Conservation (phyloP, 1,284 basidiomycete genomes). For the Trametes polyzona region DNA sequence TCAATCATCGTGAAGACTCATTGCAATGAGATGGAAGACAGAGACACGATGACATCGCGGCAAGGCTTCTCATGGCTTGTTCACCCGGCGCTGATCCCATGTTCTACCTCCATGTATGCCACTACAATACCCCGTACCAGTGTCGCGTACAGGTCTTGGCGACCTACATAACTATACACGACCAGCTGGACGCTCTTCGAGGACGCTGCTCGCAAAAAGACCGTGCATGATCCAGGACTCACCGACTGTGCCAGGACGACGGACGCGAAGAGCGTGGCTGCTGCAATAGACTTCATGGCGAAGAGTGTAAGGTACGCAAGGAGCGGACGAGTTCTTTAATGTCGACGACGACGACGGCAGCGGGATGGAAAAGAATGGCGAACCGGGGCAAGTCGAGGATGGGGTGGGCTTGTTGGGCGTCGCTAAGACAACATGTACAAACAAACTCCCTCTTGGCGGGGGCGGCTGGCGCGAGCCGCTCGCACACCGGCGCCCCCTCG, state of each 20-base stretch:
- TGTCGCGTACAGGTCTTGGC: no score
- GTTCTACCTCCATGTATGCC: no score
- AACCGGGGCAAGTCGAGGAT: conserved; percentile 17
- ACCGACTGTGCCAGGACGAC: conserved; percentile 51
- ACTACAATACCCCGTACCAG: no score
- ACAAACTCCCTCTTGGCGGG: conserved; percentile 15
- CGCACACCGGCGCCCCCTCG: conserved; percentile 1
- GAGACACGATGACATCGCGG: no score
- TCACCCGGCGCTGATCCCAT: no score
- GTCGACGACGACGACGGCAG: conserved; percentile 46
- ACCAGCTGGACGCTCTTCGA: no score
- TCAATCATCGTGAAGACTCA: background rate
- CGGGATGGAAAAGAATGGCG: conserved; percentile 28
- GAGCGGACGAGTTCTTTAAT: conserved; percentile 54
- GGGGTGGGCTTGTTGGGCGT: conserved; percentile 22
- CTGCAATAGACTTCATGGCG: conserved; percentile 54
- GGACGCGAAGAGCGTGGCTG: conserved; percentile 50
- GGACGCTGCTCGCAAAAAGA: background rate
- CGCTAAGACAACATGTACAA: conserved; percentile 32
- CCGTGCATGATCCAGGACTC: no score
- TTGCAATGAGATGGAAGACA: no score
- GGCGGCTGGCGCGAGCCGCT: conserved; percentile 10
- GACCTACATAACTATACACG: no score
- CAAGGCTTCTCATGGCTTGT: no score
- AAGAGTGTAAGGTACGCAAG: conserved; percentile 41